Base-by-base conservation (phyloP, 257 asterid genomes). In the Capsicum baccatum region DNA sequence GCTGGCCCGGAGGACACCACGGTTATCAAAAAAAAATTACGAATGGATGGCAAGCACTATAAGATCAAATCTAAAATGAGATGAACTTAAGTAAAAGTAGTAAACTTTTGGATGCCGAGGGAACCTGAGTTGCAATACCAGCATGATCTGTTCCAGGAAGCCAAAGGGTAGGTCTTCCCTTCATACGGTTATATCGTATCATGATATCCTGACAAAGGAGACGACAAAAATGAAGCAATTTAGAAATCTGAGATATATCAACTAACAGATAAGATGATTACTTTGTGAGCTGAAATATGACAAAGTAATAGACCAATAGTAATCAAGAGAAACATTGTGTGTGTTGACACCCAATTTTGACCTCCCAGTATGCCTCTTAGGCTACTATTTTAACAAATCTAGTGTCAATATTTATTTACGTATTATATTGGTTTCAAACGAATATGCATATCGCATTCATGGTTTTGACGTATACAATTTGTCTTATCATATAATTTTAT, bases 131-230 rank as follows among this genome's bases (percentile, higher is more conserved):
- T 64, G 99, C 99, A 85, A 96, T 96, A 55, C 99, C 99, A 82
- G 99, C 99, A 89, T 96, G 99, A 89, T 96, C 99, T 52, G 99
- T 94, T 85, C 99, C 99, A 84, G 99, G 99, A 88, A 96, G 93
- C 99, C 99, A 96, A 63, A 96, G 98, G 52, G 99, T 91, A 66
- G 98, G 97, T 74, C 95, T 88, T 87, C 99, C 99, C 86, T 88
- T 94, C 99, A 96, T 96, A 78, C 99, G 94, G 68, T 94, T 87
- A 90, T 93, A 96, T 88, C 98, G 88, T 76, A 96, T 95, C 98
- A 96, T 96, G 82, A 96, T 92, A 87, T 96, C 99, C 99, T 96
- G 86, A 85, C 91, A 83, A 56, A 73, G 71, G 56, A 87, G 81
- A 78, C 6, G 15, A 54, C 12, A 33, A 21, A 78, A 78, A 54